Base-by-base conservation (phyloP, 495 filamentous ascomycete species). In the Pseudoneurospora amorphoporcata region DNA sequence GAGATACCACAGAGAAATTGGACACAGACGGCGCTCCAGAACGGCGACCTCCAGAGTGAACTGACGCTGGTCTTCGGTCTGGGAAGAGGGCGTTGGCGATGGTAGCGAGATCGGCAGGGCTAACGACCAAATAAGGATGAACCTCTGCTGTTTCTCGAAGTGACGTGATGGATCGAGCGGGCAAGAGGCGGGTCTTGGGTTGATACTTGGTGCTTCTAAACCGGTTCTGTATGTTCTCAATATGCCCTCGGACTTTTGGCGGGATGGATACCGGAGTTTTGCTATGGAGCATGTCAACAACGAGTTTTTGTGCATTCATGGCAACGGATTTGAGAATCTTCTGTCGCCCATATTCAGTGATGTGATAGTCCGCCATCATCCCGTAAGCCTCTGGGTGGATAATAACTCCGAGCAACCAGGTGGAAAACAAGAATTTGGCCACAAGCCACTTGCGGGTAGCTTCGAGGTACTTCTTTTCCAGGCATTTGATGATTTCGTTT, bases 361-460 rank as follows among this genome's bases (percentile, higher is more conserved):
- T 93, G 81, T 97, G 92, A 77, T 97, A 92, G 73, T 95, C 93
- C 73, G 91, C 86, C 86, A 98, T 90, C 81, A 98, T 91, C 68
- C 93, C 94, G 72, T 94, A 91, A 38, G 88, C 90, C 88, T 99
- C 95, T 3, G 95, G 95, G 77, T 94, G 92, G 68, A 93, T 92
- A 74, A 99, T 87, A 68, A 93, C 92, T 74, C 92, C 91, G 47
- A 91, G 87, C 40, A 99, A 84, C 82, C 93, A 97, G 58, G 90
- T 91, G 39, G 92, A 91, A 78, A 98, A 97, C 75, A 97, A 91
- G 91, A 94, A 99, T 77, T 94, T 94, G 69, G 90, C 88, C 74
- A 97, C 90, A 72, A 98, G 86, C 83, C 93, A 95, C 76, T 88
- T 88, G 72, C 91, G 86, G 45, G 92, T 92, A 72, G 87, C 88